A percentile compares a stretch with the other conserved stretches of the same genome.
These are phyloP conservation scores for Yamadazyma atmosphaerica DNA, from an alignment of 1,139 yeast species.

Conservation along the genomic window DNA sequence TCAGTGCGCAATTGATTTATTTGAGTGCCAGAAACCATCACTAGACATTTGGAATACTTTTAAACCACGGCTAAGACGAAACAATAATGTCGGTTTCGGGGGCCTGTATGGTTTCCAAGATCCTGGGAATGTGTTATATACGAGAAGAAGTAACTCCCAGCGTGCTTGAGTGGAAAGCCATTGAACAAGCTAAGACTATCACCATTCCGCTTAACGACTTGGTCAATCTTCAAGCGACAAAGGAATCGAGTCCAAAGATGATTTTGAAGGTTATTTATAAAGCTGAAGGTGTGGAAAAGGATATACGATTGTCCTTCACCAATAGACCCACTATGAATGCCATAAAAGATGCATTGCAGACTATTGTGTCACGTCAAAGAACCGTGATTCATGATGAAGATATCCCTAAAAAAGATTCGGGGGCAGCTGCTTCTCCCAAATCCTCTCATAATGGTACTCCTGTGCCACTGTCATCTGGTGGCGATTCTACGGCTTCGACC, in stretches of 20 bases:
- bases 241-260: slow-evolving; percentile 69
- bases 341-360: slow-evolving; percentile 68
- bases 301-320: slow-evolving; percentile 61
- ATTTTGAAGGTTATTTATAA: slow-evolving; percentile 59
- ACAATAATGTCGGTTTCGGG: slow-evolving; percentile 41
- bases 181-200: slow-evolving; percentile 53
- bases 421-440: slow-evolving; percentile 18
- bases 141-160: slow-evolving; percentile 70
- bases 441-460: slow-evolving; percentile 16
- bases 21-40: too few relatives aligned
- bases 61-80: too few relatives aligned
- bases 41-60: too few relatives aligned
- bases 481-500: slow-evolving; percentile 2
- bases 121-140: slow-evolving; percentile 65
- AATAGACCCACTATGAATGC: slow-evolving; percentile 76
- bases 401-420: slow-evolving; percentile 1
- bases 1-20: too few relatives aligned
- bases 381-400: slow-evolving; percentile 40
- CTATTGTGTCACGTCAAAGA: slow-evolving; percentile 67
- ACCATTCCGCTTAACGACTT: slow-evolving; percentile 54
- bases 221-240: slow-evolving; percentile 71
- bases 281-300: slow-evolving; percentile 32
- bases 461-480: slow-evolving; percentile 5
- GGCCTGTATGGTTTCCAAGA: slow-evolving; percentile 67
- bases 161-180: slow-evolving; percentile 67